phyloP scores from a whole-genome alignment of 345 rosid genomes.

The Lepidium sativum region DNA sequence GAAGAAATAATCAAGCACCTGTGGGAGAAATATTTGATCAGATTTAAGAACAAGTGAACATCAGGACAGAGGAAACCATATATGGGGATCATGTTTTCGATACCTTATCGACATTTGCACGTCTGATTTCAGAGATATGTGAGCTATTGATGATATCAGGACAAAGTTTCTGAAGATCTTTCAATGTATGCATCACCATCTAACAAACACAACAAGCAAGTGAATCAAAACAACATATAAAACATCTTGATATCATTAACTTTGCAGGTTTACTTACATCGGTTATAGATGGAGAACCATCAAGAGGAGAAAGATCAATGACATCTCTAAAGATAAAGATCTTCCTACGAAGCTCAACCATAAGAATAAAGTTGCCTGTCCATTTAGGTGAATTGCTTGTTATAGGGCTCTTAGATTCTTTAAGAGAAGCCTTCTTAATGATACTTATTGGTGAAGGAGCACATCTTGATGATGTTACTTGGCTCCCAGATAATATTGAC shows the following conservation, averaged over 20 bases:
- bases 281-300: slow-evolving; percentile 36
- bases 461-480: slow-evolving; percentile 17
- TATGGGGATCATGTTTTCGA: background rate
- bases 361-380: slow-evolving; percentile 34
- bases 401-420: slow-evolving; percentile 26
- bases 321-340: slow-evolving; percentile 56
- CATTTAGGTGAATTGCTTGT: slow-evolving; percentile 27
- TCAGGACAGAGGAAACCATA: background rate
- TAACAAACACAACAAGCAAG: slow-evolving; percentile 19
- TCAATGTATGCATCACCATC: slow-evolving; percentile 60
- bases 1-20: slow-evolving; percentile 51
- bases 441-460: slow-evolving; percentile 11
- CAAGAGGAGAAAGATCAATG: slow-evolving; percentile 53
- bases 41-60: background rate
- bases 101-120: slow-evolving; percentile 48
- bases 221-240: background rate
- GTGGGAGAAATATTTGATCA: background rate
- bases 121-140: slow-evolving; percentile 37
- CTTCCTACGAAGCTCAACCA: slow-evolving; percentile 64
- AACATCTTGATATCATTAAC: background rate
- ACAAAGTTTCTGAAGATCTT: slow-evolving; percentile 49
- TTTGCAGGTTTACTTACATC: slow-evolving; percentile 32
- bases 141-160: slow-evolving; percentile 48
- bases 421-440: slow-evolving; percentile 18
- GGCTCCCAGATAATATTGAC: slow-evolving; percentile 13